These are phyloP conservation scores for Cryphonectria radicalis DNA, from an alignment of 2,329 filamentous ascomycete genomes.

Conservation along the genomic window DNA sequence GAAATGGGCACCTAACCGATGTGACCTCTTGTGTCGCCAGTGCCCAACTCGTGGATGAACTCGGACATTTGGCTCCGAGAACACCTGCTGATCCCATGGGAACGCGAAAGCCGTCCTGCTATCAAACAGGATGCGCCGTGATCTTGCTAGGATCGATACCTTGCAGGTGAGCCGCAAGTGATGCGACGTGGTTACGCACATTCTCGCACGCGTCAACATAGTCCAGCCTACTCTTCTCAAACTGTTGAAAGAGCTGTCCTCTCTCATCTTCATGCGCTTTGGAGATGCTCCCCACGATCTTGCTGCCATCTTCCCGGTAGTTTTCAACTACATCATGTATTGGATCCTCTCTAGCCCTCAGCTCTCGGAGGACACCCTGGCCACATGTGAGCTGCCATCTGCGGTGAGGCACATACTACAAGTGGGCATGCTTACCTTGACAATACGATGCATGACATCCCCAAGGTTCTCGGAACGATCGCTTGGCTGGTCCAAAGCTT, in stretches of 20 bases:
- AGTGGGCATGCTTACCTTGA: conserved; percentile 15
- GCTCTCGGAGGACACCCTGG: conserved; percentile 21
- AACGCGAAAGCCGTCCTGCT: not conserved
- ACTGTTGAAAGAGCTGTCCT: conserved; percentile 1
- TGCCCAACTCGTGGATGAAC: not conserved
- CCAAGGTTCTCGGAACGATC: conserved; percentile 17
- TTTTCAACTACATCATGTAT: conserved; percentile 17
- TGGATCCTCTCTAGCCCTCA: conserved; percentile 21
- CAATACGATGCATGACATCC: conserved; percentile 26
- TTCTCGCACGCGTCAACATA: conserved; percentile 8
- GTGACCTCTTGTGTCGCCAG: not conserved
- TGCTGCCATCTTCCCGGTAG: conserved; percentile 17
- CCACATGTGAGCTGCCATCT: conserved; percentile 1
- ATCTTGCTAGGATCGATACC: conserved; percentile 4
- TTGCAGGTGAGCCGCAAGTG: conserved; percentile 5
- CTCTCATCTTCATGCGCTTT: conserved; percentile 16
- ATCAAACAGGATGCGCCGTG: not conserved
- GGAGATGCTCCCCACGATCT: conserved; percentile 12
- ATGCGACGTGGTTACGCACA: not conserved
- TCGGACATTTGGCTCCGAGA: not conserved
- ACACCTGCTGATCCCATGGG: not conserved
- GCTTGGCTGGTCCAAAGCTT: not conserved
- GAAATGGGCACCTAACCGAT: not conserved
- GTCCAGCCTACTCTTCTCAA: conserved; percentile 14
- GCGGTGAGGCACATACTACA: too few relatives aligned